Conservation (phyloP, 192 early-diverging fungal genomes). For the Coemansia reversa region DNA sequence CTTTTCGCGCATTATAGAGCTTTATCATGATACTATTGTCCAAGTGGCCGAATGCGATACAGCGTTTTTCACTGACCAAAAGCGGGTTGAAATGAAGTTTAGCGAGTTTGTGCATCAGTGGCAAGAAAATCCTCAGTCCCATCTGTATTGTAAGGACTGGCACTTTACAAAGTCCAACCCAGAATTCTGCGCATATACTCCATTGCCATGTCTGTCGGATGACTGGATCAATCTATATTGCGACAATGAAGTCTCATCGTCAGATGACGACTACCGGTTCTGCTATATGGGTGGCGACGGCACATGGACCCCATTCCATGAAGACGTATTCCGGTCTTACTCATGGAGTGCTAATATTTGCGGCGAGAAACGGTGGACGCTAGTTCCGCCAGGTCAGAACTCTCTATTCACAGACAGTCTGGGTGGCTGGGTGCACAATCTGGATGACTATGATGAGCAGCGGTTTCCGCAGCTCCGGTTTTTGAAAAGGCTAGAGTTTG, state of each 20-base stretch:
- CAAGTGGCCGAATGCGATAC: slow-evolving; percentile 63
- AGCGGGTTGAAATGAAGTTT: slow-evolving; percentile 58
- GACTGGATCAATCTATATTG: slow-evolving; percentile 75
- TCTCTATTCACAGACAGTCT: slow-evolving; percentile 57
- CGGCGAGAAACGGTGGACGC: slow-evolving; percentile 67
- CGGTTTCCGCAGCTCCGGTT: slow-evolving; percentile 56
- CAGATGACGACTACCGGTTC: slow-evolving; percentile 69
- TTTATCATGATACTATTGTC: slow-evolving; percentile 40
- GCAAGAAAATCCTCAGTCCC: slow-evolving; percentile 13
- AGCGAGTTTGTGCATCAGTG: slow-evolving; percentile 58
- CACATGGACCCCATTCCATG: slow-evolving; percentile 74
- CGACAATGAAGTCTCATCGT: slow-evolving; percentile 22
- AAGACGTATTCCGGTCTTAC: slow-evolving; percentile 75
- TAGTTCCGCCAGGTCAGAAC: slow-evolving; percentile 67
- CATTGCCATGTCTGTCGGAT: slow-evolving; percentile 33
- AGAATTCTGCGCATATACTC: slow-evolving; percentile 12
- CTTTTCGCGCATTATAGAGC: slow-evolving; percentile 39
- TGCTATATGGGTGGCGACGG: slow-evolving; percentile 70
- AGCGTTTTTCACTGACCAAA: slow-evolving; percentile 64
- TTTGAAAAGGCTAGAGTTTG: slow-evolving; percentile 54
- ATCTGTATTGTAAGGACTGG: slow-evolving; percentile 71
- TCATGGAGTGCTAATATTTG: slow-evolving; percentile 78
- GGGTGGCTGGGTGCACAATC: slow-evolving; percentile 61
- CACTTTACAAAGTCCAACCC: slow-evolving; percentile 52
- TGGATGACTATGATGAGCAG: slow-evolving; percentile 48